phyloP scores from a whole-genome alignment of 805 yeast genomes.

The Wickerhamomyces queroliae region DNA sequence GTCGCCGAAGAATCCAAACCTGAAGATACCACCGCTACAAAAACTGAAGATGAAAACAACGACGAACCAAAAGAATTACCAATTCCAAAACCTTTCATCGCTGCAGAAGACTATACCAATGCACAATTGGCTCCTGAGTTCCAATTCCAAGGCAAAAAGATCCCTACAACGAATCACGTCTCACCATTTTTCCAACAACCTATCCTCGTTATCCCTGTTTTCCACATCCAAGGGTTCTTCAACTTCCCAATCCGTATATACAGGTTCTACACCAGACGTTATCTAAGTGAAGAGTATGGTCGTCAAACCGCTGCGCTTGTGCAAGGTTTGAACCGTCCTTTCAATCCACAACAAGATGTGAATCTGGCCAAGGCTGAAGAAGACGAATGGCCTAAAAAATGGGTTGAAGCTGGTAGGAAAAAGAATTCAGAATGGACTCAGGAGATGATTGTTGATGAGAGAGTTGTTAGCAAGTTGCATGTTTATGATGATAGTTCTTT shows the following conservation, averaged over 20 bases:
- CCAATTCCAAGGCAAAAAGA: constrained; percentile 21
- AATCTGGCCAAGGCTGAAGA: constrained; percentile 55
- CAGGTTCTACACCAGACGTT: constrained; percentile 70
- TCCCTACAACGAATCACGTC: constrained; percentile 28
- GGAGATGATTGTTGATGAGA: constrained; percentile 62
- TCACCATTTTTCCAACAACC: constrained; percentile 75
- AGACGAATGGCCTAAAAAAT: constrained; percentile 76
- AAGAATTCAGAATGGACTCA: constrained; percentile 85
- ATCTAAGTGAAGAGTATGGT: constrained; percentile 64
- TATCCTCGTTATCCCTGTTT: constrained; percentile 66
- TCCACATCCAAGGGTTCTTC: constrained; percentile 72
- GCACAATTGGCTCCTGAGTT: constrained; percentile 46
- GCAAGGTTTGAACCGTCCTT: constrained; percentile 43
- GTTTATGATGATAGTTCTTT: constrained; percentile 29
- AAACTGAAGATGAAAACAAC: constrained; percentile 4
- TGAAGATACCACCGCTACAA: constrained; percentile 1
- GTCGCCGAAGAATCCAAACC: not conserved
- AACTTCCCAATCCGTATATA: constrained; percentile 71
- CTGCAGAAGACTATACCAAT: constrained; percentile 47
- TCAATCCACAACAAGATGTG: constrained; percentile 35
- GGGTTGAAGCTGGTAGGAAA: constrained; percentile 75
- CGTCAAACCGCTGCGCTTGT: constrained; percentile 45
- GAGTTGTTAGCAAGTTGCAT: constrained; percentile 50
- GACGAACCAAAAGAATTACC: constrained; percentile 25
- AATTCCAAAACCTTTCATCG: constrained; percentile 61